Evolutionary conservation across 768 basidiomycete species (phyloP), one percentile per base, ranked within the genome.

Genomic region (Calocybe indica): DNA sequence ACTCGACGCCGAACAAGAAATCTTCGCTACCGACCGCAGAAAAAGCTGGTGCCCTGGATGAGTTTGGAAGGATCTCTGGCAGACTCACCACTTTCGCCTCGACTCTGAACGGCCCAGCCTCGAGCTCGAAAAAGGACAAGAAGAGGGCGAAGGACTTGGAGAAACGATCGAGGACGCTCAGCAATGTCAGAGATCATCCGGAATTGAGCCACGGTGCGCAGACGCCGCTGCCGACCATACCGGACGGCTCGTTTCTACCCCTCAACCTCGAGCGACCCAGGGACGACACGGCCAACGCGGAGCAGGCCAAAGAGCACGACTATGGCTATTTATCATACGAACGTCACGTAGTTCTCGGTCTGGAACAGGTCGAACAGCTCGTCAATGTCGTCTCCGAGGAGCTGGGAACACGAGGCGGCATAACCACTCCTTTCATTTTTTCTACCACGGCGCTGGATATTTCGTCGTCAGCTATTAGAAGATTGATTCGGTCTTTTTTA

Each of bases 361-460:
- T 88, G 11, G 80, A 85, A 45, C 78, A 89, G 58, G 78, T 87
- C 36, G 75, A 78, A 5, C 75, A 79, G 37, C 79, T 92, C 40
- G 83, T 90, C n/a, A 74, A 78, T 37, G 79, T 81, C 49, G 68
- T 90, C 47, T 75, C 80, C 40, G 73, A 79, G 45, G 87, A 89
- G 66, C 79, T 92, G 47, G 75, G 75, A 52, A 73, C 78, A 46
- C 75, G 88, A 56, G 88, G 83, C 57, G 88, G 83, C 62, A 75
- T 96, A 51, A 84, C 85, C 14, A 92, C 90, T 3, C 93, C 94
- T 14, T 85, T 96, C 67, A 83, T 97, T 52, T 95, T 97, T 71
- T 90, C 89, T 34, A 82, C 80, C 29, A 80, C 86, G 55, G 92
- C 92, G 11, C 80, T 97, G 51, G 93, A 96, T 58, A 74, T 94